A percentile compares a stretch with the other conserved stretches of the same genome.
Evolutionary conservation across 1,284 basidiomycete species (phyloP).

Genomic region (Ustilago cynodontis): DNA sequence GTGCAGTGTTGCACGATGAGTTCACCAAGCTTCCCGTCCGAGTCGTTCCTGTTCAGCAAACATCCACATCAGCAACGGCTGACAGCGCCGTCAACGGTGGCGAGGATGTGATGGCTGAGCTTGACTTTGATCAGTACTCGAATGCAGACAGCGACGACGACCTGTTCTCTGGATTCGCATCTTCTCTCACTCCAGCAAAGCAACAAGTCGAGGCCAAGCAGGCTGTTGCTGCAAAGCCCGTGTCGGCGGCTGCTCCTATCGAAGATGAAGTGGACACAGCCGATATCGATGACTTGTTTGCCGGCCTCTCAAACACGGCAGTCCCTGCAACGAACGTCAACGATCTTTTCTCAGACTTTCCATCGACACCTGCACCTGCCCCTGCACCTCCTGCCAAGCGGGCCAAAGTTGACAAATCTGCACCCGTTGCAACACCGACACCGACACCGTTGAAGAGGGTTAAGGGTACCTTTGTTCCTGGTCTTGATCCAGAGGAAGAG

Average conservation of each 20-base stretch:
- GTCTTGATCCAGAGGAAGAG: constrained; percentile 51
- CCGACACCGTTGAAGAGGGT: constrained; percentile 13
- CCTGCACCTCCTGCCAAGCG: constrained; percentile 12
- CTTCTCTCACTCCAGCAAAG: constrained; percentile 15
- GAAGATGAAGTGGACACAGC: constrained; percentile 18
- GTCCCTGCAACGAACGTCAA: constrained; percentile 6
- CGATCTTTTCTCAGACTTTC: constrained; percentile 40
- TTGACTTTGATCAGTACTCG: constrained; percentile 42
- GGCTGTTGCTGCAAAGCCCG: not conserved
- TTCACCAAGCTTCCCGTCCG: constrained; percentile 40
- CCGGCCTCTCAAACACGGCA: constrained; percentile 1
- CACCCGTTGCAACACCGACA: not conserved
- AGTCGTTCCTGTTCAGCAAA: constrained; percentile 10
- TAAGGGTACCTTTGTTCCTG: constrained; percentile 33
- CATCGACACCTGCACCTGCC: constrained; percentile 3
- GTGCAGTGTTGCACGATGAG: constrained; percentile 49
- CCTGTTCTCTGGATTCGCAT: constrained; percentile 43
- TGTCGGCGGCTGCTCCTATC: not conserved
- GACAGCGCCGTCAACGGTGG: constrained; percentile 6
- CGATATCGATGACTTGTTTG: constrained; percentile 44
- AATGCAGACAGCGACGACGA: constrained; percentile 41
- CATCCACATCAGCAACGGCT: not conserved
- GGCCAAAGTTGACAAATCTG: constrained; percentile 5
- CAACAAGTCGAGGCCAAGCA: constrained; percentile 7
- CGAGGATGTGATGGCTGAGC: constrained; percentile 33